These are phyloP conservation scores for Cylindrotheca closterium DNA, from an alignment of 108 stramenopile species.

Conservation along the genomic window DNA sequence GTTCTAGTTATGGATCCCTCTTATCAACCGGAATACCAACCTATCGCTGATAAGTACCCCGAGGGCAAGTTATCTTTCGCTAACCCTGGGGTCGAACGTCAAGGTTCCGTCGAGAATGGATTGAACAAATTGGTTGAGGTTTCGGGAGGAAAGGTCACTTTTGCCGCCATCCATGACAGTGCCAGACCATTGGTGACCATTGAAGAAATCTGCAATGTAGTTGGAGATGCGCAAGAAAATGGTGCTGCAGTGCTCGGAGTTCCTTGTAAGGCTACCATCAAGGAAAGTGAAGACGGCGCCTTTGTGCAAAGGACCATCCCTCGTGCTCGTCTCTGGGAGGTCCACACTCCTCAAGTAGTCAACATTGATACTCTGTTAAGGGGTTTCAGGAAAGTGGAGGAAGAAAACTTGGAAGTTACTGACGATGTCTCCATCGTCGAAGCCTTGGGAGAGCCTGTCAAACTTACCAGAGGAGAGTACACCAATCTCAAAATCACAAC, in stretches of 20 bases:
- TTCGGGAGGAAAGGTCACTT: constrained; percentile 40
- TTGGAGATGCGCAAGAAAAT: constrained; percentile 63
- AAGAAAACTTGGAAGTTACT: constrained; percentile 85
- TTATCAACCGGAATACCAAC: constrained; percentile 83
- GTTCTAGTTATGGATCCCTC: constrained; percentile 89
- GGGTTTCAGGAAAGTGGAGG: constrained; percentile 81
- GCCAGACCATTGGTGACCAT: constrained; percentile 92
- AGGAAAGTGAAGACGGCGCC: constrained; percentile 83
- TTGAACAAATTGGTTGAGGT: constrained; percentile 59
- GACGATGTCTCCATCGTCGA: constrained; percentile 96
- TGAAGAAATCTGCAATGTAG: constrained; percentile 69
- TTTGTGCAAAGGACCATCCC: constrained; percentile 83
- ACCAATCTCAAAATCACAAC: constrained; percentile 97
- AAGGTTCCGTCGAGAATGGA: constrained; percentile 92
- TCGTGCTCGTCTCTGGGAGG: constrained; percentile 88
- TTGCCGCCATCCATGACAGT: constrained; percentile 89
- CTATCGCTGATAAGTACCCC: constrained; percentile 59
- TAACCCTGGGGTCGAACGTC: constrained; percentile 90
- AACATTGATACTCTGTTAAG: constrained; percentile 67
- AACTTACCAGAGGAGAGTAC: constrained; percentile 92
- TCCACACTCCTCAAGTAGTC: constrained; percentile 93
- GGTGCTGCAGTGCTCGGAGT: constrained; percentile 95
- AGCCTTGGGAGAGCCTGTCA: constrained; percentile 88
- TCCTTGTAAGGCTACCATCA: constrained; percentile 96
- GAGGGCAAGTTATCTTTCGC: constrained; percentile 76